These are phyloP conservation scores for Aureobasidium uvarum DNA, from an alignment of 2,329 filamentous ascomycete species.

Conservation along the genomic window DNA sequence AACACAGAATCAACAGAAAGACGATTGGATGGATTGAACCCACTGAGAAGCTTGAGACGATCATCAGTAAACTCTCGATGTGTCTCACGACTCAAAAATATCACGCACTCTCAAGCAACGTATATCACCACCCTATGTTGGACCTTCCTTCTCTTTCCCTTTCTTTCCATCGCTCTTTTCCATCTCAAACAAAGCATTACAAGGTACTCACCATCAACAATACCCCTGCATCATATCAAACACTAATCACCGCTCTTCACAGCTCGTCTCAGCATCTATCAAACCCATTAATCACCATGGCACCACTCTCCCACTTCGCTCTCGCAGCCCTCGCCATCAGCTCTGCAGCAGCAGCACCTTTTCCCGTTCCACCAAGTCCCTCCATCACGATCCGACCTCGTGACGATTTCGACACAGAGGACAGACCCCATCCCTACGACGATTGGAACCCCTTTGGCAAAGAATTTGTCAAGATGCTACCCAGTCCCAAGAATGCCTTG, in stretches of 20 bases:
- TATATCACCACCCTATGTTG: background rate
- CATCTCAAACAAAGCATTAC: background rate
- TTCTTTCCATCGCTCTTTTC: background rate
- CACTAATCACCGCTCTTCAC: background rate
- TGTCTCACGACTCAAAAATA: background rate
- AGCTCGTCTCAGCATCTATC: background rate
- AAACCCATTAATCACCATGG: background rate
- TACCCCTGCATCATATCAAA: background rate
- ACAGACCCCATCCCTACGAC: background rate
- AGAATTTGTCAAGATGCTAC: background rate
- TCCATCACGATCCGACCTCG: background rate
- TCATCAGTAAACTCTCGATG: background rate
- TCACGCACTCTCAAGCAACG: background rate
- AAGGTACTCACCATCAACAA: background rate
- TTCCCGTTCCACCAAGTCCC: background rate
- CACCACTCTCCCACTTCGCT: background rate
- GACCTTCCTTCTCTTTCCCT: background rate
- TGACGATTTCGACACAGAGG: no score
- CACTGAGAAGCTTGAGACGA: background rate
- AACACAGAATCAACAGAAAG: background rate
- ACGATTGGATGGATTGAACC: background rate
- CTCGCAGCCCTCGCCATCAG: background rate
- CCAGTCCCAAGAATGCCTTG: background rate
- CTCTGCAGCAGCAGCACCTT: background rate
- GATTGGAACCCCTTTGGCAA: background rate